Base-by-base conservation (phyloP, 768 basidiomycete species). In the Suillus fuscotomentosus region DNA sequence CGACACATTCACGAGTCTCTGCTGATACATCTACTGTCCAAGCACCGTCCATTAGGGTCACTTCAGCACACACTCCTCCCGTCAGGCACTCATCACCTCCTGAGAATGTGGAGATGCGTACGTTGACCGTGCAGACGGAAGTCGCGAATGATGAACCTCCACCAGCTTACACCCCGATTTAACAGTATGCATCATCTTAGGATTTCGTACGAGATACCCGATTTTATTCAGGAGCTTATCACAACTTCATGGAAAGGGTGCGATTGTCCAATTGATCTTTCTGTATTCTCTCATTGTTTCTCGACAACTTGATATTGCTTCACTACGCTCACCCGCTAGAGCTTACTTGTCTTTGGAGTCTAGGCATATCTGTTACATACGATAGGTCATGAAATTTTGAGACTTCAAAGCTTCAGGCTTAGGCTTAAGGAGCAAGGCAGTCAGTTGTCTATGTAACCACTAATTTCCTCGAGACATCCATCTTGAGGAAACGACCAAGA, bases 81-180 rank as follows among this genome's bases (percentile, higher is more conserved):
- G 17, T 17, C 13, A 39, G 27, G 2, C 22, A 17, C n/a, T 50
- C 14, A 15, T 51, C 27, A 3, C 56, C 24, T 57, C 36, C 2
- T 54, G 45, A 31, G 39, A 63, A 36, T 42, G 17, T 42, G 51
- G 41, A 63, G 63, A 22, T 69, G 61, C 20, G 61, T 66, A 5
- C 48, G 47, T 51, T 57, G 27, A 42, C 66, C 17, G 60, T 64
- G 54, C 13, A 62, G 11, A 72, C 74, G 0, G 74, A 67, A 15
- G 38, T 39, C 38, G 60, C 63, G 15, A 31, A 48, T 24, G 64
- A 59, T 2, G 75, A 73, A 2, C 66, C 73, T 36, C 73, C 73
- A 13, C 73, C 73, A 14, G 70, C 75, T 36, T 74, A 74, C 14
- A 76, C 73, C 22, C 67, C 68, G 15, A 4, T 66, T 2, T 68